A percentile compares a stretch with the other conserved stretches of the same genome.
Conservation (phyloP, 2,329 filamentous ascomycete species). For the Onygenales sp. region DNA sequence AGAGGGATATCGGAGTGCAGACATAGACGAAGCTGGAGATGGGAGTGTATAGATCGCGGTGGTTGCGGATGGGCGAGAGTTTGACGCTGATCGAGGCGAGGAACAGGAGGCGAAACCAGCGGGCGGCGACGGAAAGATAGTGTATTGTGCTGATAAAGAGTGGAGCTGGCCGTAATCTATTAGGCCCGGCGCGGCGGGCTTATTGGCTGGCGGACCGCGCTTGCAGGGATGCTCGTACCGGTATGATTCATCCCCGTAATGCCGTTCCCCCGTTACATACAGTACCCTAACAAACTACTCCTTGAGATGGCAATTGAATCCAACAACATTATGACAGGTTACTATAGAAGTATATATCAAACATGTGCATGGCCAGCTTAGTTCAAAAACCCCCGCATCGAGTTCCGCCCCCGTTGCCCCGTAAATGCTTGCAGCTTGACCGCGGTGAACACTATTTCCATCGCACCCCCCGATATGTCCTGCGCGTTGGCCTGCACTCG, state of each 20-base stretch:
- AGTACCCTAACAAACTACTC: background rate
- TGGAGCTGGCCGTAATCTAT: background rate
- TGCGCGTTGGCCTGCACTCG: slow-evolving; percentile 46
- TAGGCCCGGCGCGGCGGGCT: background rate
- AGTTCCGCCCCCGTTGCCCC: slow-evolving; percentile 58
- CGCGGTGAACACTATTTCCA: slow-evolving; percentile 64
- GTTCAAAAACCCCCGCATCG: slow-evolving; percentile 51
- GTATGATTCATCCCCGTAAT: background rate
- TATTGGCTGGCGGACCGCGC: background rate
- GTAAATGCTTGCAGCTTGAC: slow-evolving; percentile 68
- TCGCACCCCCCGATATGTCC: slow-evolving; percentile 32
- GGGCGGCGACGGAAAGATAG: background rate
- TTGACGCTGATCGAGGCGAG: background rate
- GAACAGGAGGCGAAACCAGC: background rate
- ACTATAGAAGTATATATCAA: too few species aligned
- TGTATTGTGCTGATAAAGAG: background rate
- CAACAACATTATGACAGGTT: too few species aligned
- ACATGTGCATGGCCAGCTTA: background rate
- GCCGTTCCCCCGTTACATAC: background rate
- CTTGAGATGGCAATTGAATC: background rate
- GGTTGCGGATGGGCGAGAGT: too few species aligned
- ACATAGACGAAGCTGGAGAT: too few species aligned
- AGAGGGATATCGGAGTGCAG: too few species aligned
- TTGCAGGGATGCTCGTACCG: background rate
- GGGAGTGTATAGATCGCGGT: too few species aligned